Evolutionary conservation across 2,329 filamentous ascomycete genomes (phyloP).

Genomic region (Phaeoacremonium minimum): DNA sequence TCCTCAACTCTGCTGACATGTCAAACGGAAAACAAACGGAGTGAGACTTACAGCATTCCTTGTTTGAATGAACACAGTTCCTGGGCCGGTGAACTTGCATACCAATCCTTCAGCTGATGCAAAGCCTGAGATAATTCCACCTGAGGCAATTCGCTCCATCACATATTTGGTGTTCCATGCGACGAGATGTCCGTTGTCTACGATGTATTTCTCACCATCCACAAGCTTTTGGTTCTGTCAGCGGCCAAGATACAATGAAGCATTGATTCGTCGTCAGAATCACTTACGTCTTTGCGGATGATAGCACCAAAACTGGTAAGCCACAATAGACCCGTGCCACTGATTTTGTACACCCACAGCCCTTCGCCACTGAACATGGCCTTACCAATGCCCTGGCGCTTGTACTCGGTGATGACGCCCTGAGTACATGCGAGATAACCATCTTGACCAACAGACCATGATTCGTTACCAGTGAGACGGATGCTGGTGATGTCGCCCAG

Average conservation of each 20-base stretch:
- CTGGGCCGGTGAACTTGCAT: slow-evolving; percentile 90
- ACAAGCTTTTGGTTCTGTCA: slow-evolving; percentile 32
- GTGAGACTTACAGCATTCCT: slow-evolving; percentile 64
- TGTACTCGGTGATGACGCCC: slow-evolving; percentile 83
- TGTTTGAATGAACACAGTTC: slow-evolving; percentile 89
- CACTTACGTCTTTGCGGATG: slow-evolving; percentile 82
- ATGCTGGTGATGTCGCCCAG: slow-evolving; percentile 36
- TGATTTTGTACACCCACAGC: slow-evolving; percentile 83
- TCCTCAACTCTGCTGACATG: no score
- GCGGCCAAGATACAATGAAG: neutral
- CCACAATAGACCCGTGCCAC: slow-evolving; percentile 78
- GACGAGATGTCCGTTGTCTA: slow-evolving; percentile 90
- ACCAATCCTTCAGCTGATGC: slow-evolving; percentile 83
- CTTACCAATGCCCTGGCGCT: slow-evolving; percentile 80
- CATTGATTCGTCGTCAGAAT: neutral
- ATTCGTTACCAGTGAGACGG: slow-evolving; percentile 64
- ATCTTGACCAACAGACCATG: slow-evolving; percentile 84
- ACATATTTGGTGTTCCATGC: slow-evolving; percentile 97
- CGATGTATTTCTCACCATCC: slow-evolving; percentile 80
- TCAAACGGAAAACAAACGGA: neutral
- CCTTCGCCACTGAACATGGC: slow-evolving; percentile 94
- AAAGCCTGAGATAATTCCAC: slow-evolving; percentile 86
- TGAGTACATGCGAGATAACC: slow-evolving; percentile 82
- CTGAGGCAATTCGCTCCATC: slow-evolving; percentile 83
- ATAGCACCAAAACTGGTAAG: slow-evolving; percentile 92